Evolutionary conservation across 2,329 filamentous ascomycete species (phyloP).

Genomic region (Diaporthe citri): DNA sequence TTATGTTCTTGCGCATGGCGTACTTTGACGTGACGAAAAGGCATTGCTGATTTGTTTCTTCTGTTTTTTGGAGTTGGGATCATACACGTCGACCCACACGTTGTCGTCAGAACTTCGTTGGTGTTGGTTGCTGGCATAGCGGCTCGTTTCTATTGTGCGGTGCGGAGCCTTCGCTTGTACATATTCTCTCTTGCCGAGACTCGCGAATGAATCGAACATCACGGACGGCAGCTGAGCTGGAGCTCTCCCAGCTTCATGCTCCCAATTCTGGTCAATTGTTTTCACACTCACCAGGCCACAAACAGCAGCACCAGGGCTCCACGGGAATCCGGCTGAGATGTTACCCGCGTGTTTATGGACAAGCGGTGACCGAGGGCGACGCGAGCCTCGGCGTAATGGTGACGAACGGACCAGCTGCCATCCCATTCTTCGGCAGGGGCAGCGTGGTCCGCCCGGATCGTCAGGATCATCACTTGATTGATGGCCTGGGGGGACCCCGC

Average conservation of each 20-base stretch:
- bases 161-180: not conserved
- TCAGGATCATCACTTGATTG: constrained; percentile 33
- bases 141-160: not conserved
- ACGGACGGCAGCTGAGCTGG: not conserved
- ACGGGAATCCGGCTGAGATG: not conserved
- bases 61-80: not conserved
- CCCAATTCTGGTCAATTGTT: not conserved
- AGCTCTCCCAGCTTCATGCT: too few species aligned
- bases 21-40: not conserved
- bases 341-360: not conserved
- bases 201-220: not conserved
- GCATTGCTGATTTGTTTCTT: not conserved
- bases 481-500: constrained; percentile 25
- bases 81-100: not conserved
- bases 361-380: not conserved
- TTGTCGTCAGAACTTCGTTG: not conserved
- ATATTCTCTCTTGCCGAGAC: not conserved
- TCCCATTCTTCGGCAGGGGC: constrained; percentile 16
- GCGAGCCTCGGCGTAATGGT: constrained; percentile 7
- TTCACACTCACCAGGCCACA: not conserved
- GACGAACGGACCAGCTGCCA: constrained; percentile 7
- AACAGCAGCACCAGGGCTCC: not conserved
- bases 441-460: constrained; percentile 6
- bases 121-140: constrained; percentile 27
- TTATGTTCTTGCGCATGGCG: not conserved